Evolutionary conservation across 2,329 filamentous ascomycete genomes (phyloP).

Genomic region (Fusarium chuoi): DNA sequence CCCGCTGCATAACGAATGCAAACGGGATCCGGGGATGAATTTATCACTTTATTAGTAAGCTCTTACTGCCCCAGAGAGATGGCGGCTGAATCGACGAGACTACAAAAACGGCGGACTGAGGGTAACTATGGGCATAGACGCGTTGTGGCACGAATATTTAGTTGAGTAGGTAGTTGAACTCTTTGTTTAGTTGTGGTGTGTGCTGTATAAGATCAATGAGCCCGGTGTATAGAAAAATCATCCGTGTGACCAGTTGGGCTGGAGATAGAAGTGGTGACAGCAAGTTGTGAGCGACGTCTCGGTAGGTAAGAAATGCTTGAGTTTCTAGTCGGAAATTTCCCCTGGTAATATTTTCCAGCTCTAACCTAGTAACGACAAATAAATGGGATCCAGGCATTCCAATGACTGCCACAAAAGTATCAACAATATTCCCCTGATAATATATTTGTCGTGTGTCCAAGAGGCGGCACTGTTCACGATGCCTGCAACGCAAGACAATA

Average conservation of each 20-base stretch:
- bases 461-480: conserved; percentile 9
- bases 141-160: neutral
- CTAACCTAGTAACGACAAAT: too few species aligned
- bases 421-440: neutral
- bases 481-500: neutral
- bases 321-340: neutral
- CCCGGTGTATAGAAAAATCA: neutral
- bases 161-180: too few species aligned
- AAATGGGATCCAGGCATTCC: too few species aligned
- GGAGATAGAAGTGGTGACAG: neutral
- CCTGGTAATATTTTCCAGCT: neutral
- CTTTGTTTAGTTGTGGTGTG: neutral
- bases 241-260: neutral
- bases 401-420: too few species aligned
- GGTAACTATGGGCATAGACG: neutral
- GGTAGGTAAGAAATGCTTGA: neutral
- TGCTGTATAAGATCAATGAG: neutral
- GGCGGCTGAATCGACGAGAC: neutral
- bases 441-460: neutral
- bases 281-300: neutral
- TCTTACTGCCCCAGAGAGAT: neutral
- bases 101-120: neutral
- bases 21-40: neutral
- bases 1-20: neutral
- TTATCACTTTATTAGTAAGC: neutral